Base-by-base conservation (phyloP, 192 early-diverging fungal genomes). In the Umbelopsis isabellina region DNA sequence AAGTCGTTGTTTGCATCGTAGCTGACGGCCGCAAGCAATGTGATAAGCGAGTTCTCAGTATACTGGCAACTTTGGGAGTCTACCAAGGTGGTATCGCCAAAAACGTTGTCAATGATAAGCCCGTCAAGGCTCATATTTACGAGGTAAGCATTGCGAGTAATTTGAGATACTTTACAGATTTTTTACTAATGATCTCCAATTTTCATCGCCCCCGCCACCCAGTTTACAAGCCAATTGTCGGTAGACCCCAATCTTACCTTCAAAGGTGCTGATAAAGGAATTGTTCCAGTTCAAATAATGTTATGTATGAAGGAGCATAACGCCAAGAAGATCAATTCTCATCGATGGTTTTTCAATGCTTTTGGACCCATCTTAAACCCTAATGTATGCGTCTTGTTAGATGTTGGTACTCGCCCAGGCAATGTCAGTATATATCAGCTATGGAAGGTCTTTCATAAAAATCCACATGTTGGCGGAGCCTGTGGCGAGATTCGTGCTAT, bases 261-360 rank as follows among this genome's bases (percentile, higher is more conserved):
- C 72, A 81, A 83, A 67, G 85, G 84, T 15, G 76, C 80, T 67
- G 72, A 88, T 73, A 85, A 92, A 75, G 73, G 73, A 41, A 80
- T 80, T 61, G 88, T 87, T 2, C 90, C 90, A 33, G 85, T 90
- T 27, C 92, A 92, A 77, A 84, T 85, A 30, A 79, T 94, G 69
- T 94, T 94, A 72, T 88, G 90, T 71, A 72, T 94, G 12, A 94
- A 94, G 78, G 92, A 94, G 77, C 88, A 92, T 73, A 94, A 94
- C 72, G 87, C 87, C 13, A 94, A 90, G 66, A 90, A 89, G 69
- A 89, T 92, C 72, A 92, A 92, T 67, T 82, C 79, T 25, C 90
- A 91, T 67, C 82, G 89, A 27, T 92, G 91, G 91, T 92, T 91
- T 76, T 92, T 92, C 73, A 89, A 89, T 21, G 91, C 88, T 9